phyloP scores from a whole-genome alignment of 495 filamentous ascomycete genomes.

The Hypoxylon fuscum region DNA sequence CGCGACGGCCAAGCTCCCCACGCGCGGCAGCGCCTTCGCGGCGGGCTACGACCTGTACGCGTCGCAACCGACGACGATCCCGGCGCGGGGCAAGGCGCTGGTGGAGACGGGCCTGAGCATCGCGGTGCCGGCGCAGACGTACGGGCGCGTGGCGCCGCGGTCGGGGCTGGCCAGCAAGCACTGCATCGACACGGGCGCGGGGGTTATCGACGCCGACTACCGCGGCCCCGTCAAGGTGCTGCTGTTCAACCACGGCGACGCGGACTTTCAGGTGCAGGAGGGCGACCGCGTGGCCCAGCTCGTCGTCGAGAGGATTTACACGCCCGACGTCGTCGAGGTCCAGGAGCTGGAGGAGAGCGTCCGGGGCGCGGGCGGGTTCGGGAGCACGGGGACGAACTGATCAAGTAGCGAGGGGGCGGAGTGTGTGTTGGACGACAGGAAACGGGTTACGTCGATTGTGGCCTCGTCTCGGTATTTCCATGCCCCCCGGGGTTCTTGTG shows the following conservation, averaged over 20 bases:
- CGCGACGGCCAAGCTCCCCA: slow-evolving; percentile 75
- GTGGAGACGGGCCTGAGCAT: slow-evolving; percentile 92
- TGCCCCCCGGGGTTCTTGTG: no score
- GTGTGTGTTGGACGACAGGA: background rate
- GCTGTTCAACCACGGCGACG: slow-evolving; percentile 88
- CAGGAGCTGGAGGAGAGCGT: slow-evolving; percentile 89
- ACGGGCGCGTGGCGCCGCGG: slow-evolving; percentile 91
- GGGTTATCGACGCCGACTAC: slow-evolving; percentile 98
- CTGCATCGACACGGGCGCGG: slow-evolving; percentile 93
- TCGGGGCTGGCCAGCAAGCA: slow-evolving; percentile 92
- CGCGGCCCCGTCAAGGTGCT: slow-evolving; percentile 92
- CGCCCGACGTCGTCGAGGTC: slow-evolving; percentile 88
- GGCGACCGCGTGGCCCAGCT: slow-evolving; percentile 94
- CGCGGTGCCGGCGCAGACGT: slow-evolving; percentile 86
- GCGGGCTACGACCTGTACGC: slow-evolving; percentile 93
- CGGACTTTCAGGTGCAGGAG: slow-evolving; percentile 81
- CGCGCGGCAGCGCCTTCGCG: slow-evolving; percentile 85
- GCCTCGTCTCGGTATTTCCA: background rate
- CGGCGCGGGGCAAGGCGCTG: slow-evolving; percentile 80
- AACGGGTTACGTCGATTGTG: background rate
- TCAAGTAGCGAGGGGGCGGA: slow-evolving; percentile 3
- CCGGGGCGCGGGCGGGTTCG: slow-evolving; percentile 90
- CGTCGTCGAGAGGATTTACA: slow-evolving; percentile 91
- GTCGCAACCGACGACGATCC: slow-evolving; percentile 75
- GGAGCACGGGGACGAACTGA: slow-evolving; percentile 81